Conservation (phyloP, 1,284 basidiomycete genomes). For the Moesziomyces aphidis region DNA sequence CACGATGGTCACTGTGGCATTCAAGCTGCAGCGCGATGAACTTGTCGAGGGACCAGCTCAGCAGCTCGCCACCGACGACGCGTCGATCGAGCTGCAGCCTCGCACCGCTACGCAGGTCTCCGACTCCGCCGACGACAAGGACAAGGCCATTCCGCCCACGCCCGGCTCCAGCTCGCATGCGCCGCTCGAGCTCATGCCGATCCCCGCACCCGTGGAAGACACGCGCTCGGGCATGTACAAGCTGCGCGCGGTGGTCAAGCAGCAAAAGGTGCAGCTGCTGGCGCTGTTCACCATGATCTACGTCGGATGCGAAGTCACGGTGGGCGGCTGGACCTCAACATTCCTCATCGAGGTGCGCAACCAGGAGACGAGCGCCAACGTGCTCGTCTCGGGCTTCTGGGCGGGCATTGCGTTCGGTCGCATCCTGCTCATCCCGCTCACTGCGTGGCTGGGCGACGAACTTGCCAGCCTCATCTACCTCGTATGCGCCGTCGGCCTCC, state of each 20-base stretch:
- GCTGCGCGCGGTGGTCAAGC: constrained; percentile 24
- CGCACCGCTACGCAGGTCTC: not conserved
- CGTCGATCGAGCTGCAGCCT: constrained; percentile 18
- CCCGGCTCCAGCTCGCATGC: constrained; percentile 1
- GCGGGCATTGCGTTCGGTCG: constrained; percentile 50
- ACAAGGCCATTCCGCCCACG: not conserved
- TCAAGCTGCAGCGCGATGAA: constrained; percentile 37
- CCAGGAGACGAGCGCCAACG: constrained; percentile 24
- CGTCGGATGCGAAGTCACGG: constrained; percentile 54
- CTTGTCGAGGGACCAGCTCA: constrained; percentile 19
- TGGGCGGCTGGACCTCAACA: constrained; percentile 50
- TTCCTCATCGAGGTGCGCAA: constrained; percentile 43
- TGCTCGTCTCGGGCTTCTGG: constrained; percentile 56
- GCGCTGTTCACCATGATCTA: constrained; percentile 44
- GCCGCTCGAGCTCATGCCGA: constrained; percentile 17
- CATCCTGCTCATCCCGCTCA: constrained; percentile 51
- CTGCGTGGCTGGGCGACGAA: constrained; percentile 44
- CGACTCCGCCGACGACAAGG: not conserved
- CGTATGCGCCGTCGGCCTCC: constrained; percentile 33
- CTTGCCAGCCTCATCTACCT: constrained; percentile 47
- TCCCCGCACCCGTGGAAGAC: constrained; percentile 2
- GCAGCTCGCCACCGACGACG: not conserved
- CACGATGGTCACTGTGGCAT: constrained; percentile 29
- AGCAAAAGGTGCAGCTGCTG: constrained; percentile 27
- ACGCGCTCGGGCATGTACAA: constrained; percentile 25